Percentiles rank a stretch among this genome's conserved stretches.
Evolutionary conservation across 768 basidiomycete species (phyloP).

Genomic region (Leccinellum albellum): DNA sequence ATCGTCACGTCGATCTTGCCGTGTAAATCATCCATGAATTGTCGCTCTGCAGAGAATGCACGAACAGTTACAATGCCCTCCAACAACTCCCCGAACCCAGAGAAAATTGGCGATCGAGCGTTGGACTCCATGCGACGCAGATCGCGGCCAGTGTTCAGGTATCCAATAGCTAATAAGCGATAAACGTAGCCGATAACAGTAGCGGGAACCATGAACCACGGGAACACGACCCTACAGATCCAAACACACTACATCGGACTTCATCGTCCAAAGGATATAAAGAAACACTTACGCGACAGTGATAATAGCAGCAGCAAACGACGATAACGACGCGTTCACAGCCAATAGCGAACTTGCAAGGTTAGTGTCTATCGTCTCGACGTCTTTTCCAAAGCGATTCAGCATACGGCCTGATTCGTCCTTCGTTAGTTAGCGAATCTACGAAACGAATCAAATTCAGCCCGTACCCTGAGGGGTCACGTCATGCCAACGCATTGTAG

Average conservation of each 20-base stretch:
- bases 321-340: conserved; percentile 75
- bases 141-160: conserved; percentile 78
- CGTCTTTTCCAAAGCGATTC: conserved; percentile 83
- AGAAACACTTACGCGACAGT: conserved; percentile 55
- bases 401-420: conserved; percentile 63
- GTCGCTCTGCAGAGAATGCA: conserved; percentile 78
- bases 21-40: conserved; percentile 75
- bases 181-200: conserved; percentile 70
- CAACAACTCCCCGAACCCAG: conserved; percentile 76
- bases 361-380: conserved; percentile 81
- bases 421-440: not conserved
- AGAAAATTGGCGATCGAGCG: conserved; percentile 78
- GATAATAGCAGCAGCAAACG: conserved; percentile 72
- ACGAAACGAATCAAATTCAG: not conserved
- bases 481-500: conserved; percentile 84
- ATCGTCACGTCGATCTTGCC: conserved; percentile 74
- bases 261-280: conserved; percentile 6
- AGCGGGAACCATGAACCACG: conserved; percentile 79
- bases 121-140: conserved; percentile 90
- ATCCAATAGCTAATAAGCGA: conserved; percentile 63
- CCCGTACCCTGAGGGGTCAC: conserved; percentile 69
- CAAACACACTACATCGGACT: not conserved
- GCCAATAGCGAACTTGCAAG: conserved; percentile 65
- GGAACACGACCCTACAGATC: conserved; percentile 59
- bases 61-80: conserved; percentile 92